Evolutionary conservation across 139 green algal species (phyloP), one percentile per base, ranked within the genome.

Genomic region (Microglena sp.): DNA sequence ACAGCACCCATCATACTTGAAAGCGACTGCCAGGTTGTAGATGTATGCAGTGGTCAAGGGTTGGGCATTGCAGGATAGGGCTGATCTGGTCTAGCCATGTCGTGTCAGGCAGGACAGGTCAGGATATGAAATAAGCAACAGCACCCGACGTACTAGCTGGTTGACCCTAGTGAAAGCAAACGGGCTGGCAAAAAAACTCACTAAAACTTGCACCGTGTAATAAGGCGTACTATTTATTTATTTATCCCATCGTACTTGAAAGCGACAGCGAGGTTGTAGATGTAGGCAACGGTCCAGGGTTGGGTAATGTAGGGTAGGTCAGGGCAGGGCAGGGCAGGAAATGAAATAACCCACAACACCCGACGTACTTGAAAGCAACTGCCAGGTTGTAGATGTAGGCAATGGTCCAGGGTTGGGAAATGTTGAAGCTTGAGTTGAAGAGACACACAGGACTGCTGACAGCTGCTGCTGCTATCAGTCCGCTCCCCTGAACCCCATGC

Each of bases 241-340:
- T n/a, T n/a, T n/a, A n/a, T n/a, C n/a, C n/a, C n/a, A n/a, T n/a
- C n/a, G n/a, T n/a, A n/a, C 76, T 82, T 78, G 63, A 67, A 76
- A 0, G 77, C 77, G 26, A 89, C 53, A 0, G 69, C 71, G 32
- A 84, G 50, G 72, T 87, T 87, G 74, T 87, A 89, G 67, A 83
- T 30, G 67, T 76, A 82, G 27, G 33, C 54, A 5, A 71, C 22
- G 15, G 69, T 76, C 59, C 65, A 77, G 21, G 68, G 69, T 40
- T 53, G 54, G 1, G 54, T 35, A 33, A 86, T 50, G 6, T 70
- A 70, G 2, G 27, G 56, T 4, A 64, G n/a, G n/a, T n/a, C n/a
- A n/a, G n/a, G n/a, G n/a, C n/a, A n/a, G n/a, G n/a, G n/a, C n/a
- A n/a, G n/a, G n/a, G n/a, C n/a, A n/a, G n/a, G n/a, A n/a, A n/a